Conservation (phyloP, 371 early-diverging fungal genomes). For the Mucor racemosus region DNA sequence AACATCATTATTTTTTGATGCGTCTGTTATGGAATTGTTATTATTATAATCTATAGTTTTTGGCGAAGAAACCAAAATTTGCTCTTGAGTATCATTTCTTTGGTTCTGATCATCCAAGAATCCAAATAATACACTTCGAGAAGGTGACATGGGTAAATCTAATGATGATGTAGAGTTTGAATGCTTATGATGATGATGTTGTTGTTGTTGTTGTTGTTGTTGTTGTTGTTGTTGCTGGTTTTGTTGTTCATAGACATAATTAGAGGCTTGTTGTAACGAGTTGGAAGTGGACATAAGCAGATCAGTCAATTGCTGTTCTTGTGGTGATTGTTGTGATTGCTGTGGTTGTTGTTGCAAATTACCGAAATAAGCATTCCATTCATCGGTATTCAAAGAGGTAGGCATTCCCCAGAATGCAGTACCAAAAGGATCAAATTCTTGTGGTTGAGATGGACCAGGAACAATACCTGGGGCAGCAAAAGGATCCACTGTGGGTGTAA, state of each 20-base stretch:
- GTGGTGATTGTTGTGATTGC: neutral
- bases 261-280: slow-evolving; percentile 1
- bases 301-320: neutral
- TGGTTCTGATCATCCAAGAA: slow-evolving; percentile 5
- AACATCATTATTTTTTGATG: neutral
- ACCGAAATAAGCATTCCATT: slow-evolving; percentile 35
- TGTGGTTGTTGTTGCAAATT: neutral
- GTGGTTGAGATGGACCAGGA: slow-evolving; percentile 8
- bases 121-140: slow-evolving; percentile 19
- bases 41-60: neutral
- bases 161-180: slow-evolving; percentile 6
- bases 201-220: neutral
- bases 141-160: slow-evolving; percentile 23
- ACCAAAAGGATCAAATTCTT: slow-evolving; percentile 29
- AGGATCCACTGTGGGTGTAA: slow-evolving; percentile 36
- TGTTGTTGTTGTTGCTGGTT: neutral
- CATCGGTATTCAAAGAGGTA: slow-evolving; percentile 32
- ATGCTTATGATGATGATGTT: neutral
- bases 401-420: slow-evolving; percentile 40
- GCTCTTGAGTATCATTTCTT: neutral
- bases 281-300: neutral
- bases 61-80: slow-evolving; percentile 10
- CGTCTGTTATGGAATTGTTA: neutral
- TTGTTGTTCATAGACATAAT: slow-evolving; percentile 1
- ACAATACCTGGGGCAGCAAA: slow-evolving; percentile 48